These are phyloP conservation scores for Alternaria ethzedia DNA, from an alignment of 2,329 filamentous ascomycete genomes.

Conservation along the genomic window DNA sequence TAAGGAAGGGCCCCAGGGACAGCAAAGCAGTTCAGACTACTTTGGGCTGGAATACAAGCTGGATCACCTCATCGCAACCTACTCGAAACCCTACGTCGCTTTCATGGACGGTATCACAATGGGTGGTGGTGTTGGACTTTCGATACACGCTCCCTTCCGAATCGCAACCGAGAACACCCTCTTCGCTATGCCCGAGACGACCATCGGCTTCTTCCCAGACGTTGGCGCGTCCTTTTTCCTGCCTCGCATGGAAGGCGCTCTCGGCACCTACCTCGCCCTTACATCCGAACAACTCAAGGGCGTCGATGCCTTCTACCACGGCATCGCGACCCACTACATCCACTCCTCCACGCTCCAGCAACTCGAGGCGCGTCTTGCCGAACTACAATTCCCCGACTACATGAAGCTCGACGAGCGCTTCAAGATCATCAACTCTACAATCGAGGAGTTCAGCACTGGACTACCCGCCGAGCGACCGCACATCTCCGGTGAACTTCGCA, in stretches of 20 bases:
- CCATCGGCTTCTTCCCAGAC: slow-evolving; percentile 98
- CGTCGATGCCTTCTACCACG: slow-evolving; percentile 85
- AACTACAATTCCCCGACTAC: slow-evolving; percentile 86
- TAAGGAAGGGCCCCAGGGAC: slow-evolving; percentile 69
- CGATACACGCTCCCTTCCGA: slow-evolving; percentile 91
- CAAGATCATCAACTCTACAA: slow-evolving; percentile 78
- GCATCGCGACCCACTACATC: slow-evolving; percentile 93
- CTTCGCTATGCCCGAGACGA: slow-evolving; percentile 99
- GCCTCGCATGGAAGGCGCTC: slow-evolving; percentile 81
- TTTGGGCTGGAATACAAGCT: slow-evolving; percentile 96
- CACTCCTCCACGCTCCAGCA: slow-evolving; percentile 85
- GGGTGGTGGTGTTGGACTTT: slow-evolving; percentile 94
- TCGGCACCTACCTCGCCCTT: slow-evolving; percentile 91
- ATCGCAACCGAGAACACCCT: slow-evolving; percentile 95
- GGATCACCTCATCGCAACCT: slow-evolving; percentile 93
- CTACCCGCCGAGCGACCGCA: slow-evolving; percentile 66
- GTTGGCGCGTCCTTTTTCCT: slow-evolving; percentile 97
- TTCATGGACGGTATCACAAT: slow-evolving; percentile 99
- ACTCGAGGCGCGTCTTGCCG: slow-evolving; percentile 83
- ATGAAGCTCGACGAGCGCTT: slow-evolving; percentile 68
- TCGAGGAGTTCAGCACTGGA: slow-evolving; percentile 89
- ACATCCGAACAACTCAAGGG: slow-evolving; percentile 85
- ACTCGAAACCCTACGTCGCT: slow-evolving; percentile 88
- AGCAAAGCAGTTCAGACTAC: slow-evolving; percentile 79
- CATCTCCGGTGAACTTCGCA: slow-evolving; percentile 72